Conservation (phyloP, 306 rosid genomes). For the Quercus rubra region DNA sequence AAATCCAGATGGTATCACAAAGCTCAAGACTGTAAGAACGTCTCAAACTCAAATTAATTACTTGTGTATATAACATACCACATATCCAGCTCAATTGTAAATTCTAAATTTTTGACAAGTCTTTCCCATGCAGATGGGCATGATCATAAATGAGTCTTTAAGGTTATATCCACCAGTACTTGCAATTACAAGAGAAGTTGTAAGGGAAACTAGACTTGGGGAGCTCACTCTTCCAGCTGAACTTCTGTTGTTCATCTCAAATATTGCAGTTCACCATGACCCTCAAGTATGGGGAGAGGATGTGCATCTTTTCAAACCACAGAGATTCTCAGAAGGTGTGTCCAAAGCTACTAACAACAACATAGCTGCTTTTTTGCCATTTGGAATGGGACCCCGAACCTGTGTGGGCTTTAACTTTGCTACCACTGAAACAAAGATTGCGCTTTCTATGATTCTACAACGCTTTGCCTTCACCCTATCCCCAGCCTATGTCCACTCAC, state of each 20-base stretch:
- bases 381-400: conserved; percentile 20
- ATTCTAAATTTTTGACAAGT: too few relatives aligned
- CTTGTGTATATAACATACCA: too few relatives aligned
- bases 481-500: conserved; percentile 21
- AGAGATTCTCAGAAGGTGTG: conserved; percentile 24
- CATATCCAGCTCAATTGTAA: too few relatives aligned
- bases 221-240: conserved; percentile 14
- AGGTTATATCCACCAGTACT: conserved; percentile 19
- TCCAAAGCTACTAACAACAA: conserved; percentile 16
- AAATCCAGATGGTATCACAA: conserved; percentile 4
- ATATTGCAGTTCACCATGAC: conserved; percentile 18
- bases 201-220: conserved; percentile 18
- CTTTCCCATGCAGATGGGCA: conserved; percentile 21
- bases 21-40: conserved; percentile 17
- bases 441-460: conserved; percentile 25
- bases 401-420: conserved; percentile 31
- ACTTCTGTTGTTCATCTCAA: background rate
- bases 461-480: conserved; percentile 20
- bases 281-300: conserved; percentile 28
- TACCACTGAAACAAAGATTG: conserved; percentile 11
- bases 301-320: conserved; percentile 25
- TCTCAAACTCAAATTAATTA: background rate
- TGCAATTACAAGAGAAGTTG: background rate
- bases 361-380: conserved; percentile 15
- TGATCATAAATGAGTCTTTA: conserved; percentile 25